Percentiles rank a stretch among this genome's conserved stretches.
Conservation (phyloP, 129 eudicot genomes). For the Centaurea solstitialis region DNA sequence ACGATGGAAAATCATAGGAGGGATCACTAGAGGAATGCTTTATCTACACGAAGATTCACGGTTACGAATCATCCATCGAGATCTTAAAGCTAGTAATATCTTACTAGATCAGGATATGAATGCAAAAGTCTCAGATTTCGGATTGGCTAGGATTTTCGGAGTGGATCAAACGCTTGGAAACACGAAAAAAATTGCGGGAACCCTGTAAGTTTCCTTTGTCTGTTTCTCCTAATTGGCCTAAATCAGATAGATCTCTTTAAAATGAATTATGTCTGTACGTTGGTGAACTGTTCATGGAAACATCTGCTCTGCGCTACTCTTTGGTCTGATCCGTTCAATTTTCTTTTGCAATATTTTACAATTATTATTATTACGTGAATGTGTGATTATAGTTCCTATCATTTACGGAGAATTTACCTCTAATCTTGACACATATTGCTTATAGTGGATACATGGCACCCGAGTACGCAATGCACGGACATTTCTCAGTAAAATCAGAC, state of each 20-base stretch:
- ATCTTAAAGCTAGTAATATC: conserved; percentile 44
- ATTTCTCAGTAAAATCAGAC: conserved; percentile 56
- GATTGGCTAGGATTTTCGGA: conserved; percentile 37
- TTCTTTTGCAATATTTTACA: background rate
- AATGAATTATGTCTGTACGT: background rate
- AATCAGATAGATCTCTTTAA: background rate
- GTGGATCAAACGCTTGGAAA: conserved; percentile 43
- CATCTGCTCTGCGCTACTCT: too few relatives aligned
- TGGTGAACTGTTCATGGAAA: too few relatives aligned
- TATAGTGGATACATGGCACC: conserved; percentile 70
- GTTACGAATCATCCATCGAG: conserved; percentile 40
- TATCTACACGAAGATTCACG: conserved; percentile 43
- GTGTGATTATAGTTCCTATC: background rate
- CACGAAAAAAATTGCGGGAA: conserved; percentile 47
- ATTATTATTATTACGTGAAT: background rate
- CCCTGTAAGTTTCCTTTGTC: conserved; percentile 32
- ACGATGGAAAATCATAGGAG: conserved; percentile 34
- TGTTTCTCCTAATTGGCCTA: background rate
- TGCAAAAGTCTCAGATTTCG: conserved; percentile 43
- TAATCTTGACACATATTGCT: background rate
- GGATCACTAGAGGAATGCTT: conserved; percentile 44
- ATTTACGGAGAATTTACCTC: background rate
- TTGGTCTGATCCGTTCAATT: too few relatives aligned
- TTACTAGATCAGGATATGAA: conserved; percentile 36
- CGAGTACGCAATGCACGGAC: conserved; percentile 52